Evolutionary conservation across 1,284 basidiomycete genomes (phyloP), one percentile per base, ranked within the genome.

Genomic region (Cystobasidium sp.): DNA sequence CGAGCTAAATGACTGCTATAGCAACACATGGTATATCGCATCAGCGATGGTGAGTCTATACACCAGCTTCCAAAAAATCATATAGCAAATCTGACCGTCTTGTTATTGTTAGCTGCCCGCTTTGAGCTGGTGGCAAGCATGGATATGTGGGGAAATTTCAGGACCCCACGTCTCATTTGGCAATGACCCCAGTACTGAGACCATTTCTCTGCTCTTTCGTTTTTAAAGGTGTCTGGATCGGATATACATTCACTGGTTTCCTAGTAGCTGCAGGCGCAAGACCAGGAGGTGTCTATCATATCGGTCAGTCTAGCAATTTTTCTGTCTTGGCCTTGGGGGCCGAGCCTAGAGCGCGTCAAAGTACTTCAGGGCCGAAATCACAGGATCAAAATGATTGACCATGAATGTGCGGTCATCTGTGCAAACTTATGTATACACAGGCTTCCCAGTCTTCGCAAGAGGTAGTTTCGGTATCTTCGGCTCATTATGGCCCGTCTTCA

Each of bases 251-350:
- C 59, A 88, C 89, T 22, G 89, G 89, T 0, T 88, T 88, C 0
- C 89, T 94, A 82, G 86, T 94, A 74, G 89, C 90, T 37, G 82
- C 90, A 75, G 92, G 92, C 77, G 91, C 90, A n/a, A 87, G 91
- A 37, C 89, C 90, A 1, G 91, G 91, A 37, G 82, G 84, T 20
- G 68, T 79, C 8, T 81, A 81, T 68, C 78, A 82, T 56, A 63
- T 70, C 10, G 68, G 68, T 62, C 37, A 66, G 24, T 47, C 47
- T 37, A 14, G n/a, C 44, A 18, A 18, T 20, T 20, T 14, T 14
- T 22, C 24, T 61, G 16, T 14, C 47, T 77, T 74, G 79, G 79
- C 63, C 90, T 22, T 14, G 24, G 55, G 3, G 1, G 2, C 18
- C 14, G 24, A 14, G 55, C 18, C 55, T 18, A 4, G 47, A 16